Conservation (phyloP, 805 yeast species). For the Cyberlindnera japonica region DNA sequence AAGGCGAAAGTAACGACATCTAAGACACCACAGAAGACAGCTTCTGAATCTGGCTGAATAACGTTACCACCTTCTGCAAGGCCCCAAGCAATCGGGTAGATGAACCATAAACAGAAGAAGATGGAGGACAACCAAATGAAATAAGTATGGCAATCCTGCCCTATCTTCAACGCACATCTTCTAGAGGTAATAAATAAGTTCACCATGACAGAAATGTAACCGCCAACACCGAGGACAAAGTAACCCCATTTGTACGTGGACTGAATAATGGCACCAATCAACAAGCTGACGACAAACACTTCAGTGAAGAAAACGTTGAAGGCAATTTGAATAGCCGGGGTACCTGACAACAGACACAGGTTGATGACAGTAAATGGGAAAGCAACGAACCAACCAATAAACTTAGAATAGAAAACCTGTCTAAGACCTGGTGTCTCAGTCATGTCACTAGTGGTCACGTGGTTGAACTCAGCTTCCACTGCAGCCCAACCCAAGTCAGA, state of each 20-base stretch:
- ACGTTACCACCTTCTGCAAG: conserved; percentile 52
- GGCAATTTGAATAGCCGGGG: conserved; percentile 40
- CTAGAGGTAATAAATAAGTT: conserved; percentile 13
- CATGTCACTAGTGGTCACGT: conserved; percentile 42
- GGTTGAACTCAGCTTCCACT: conserved; percentile 43
- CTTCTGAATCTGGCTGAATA: conserved; percentile 50
- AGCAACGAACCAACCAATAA: conserved; percentile 52
- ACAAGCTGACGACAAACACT: conserved; percentile 36
- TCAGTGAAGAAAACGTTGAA: conserved; percentile 28
- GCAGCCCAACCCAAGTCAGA: conserved; percentile 55
- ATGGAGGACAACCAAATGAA: conserved; percentile 34
- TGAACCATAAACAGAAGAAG: conserved; percentile 33
- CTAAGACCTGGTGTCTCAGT: conserved; percentile 35
- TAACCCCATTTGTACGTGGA: conserved; percentile 69
- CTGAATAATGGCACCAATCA: conserved; percentile 51
- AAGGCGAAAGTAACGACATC: conserved; percentile 42
- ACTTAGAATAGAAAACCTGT: conserved; percentile 54
- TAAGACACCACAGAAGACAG: conserved; percentile 49
- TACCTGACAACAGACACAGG: conserved; percentile 34
- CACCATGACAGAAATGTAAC: conserved; percentile 26
- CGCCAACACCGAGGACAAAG: conserved; percentile 39
- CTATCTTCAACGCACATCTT: conserved; percentile 5
- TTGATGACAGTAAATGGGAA: conserved; percentile 29
- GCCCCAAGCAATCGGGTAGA: conserved; percentile 38
- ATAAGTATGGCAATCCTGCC: conserved; percentile 23